These are phyloP conservation scores for Teratosphaeria gauchensis DNA, from an alignment of 2,329 filamentous ascomycete species.

Conservation along the genomic window DNA sequence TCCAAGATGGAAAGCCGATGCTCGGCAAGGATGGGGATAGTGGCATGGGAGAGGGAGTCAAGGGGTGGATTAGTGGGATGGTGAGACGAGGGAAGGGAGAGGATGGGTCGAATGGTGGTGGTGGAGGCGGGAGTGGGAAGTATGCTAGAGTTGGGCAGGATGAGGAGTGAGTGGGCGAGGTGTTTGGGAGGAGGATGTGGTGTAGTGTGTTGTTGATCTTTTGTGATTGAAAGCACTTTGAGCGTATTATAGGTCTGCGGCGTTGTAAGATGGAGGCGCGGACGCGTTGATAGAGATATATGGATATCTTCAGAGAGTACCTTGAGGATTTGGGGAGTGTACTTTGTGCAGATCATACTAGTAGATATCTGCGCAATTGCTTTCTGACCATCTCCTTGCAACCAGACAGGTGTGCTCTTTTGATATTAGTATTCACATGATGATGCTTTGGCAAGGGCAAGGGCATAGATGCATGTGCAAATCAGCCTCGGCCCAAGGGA, in stretches of 20 bases:
- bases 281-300: too few relatives aligned
- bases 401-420: too few relatives aligned
- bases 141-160: conserved; percentile 40
- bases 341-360: too few relatives aligned
- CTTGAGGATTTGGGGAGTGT: too few relatives aligned
- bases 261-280: background rate
- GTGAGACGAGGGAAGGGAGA: conserved; percentile 46
- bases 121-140: conserved; percentile 31
- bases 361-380: too few relatives aligned
- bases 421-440: too few relatives aligned
- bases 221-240: background rate
- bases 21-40: conserved; percentile 29
- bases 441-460: too few relatives aligned
- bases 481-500: background rate
- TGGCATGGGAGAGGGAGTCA: conserved; percentile 45
- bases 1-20: conserved; percentile 41
- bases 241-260: background rate
- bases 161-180: conserved; percentile 5
- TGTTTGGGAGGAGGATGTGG: conserved; percentile 1
- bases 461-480: too few relatives aligned
- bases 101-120: conserved; percentile 21
- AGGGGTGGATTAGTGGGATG: conserved; percentile 61
- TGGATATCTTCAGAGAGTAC: too few relatives aligned
- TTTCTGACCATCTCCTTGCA: too few relatives aligned
- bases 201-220: background rate